Evolutionary conservation across 139 green algal species (phyloP).

Genomic region (Haematococcus lacustris): DNA sequence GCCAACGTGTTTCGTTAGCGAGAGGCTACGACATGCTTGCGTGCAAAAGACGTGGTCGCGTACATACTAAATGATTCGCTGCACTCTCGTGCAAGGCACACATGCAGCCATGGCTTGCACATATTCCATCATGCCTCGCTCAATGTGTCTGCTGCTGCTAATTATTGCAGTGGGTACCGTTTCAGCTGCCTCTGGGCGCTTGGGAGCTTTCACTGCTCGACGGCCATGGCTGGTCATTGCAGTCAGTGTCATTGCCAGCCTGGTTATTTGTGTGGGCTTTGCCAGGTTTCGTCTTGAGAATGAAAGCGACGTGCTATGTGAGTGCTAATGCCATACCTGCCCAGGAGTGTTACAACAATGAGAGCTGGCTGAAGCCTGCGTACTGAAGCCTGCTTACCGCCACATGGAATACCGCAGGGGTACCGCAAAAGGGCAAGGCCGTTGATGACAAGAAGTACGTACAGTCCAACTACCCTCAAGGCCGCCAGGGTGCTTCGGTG

Average conservation of each 20-base stretch:
- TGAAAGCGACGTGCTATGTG: constrained; percentile 4
- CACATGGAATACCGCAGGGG: constrained; percentile 8
- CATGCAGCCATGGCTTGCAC: too few species aligned
- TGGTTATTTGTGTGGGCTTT: background rate
- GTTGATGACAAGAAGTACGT: background rate
- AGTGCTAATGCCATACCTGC: background rate
- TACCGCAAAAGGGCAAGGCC: constrained; percentile 9
- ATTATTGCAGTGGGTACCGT: background rate
- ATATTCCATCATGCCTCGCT: too few species aligned
- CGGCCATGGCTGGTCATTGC: background rate
- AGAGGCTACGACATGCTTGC: too few species aligned
- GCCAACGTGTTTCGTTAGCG: too few species aligned
- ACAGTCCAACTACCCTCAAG: background rate
- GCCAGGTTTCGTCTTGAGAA: background rate
- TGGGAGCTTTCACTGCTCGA: constrained; percentile 3
- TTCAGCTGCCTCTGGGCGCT: background rate
- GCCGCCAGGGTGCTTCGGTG: constrained; percentile 2
- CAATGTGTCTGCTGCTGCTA: too few species aligned
- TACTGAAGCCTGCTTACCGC: background rate
- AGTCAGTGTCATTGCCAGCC: background rate
- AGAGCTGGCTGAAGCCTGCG: background rate
- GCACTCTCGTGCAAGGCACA: too few species aligned
- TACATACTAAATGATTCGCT: too few species aligned
- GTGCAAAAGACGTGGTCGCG: too few species aligned
- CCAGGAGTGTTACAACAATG: background rate